Evolutionary conservation across 1,139 yeast genomes (phyloP).

Genomic region (Hansenula anomala): DNA sequence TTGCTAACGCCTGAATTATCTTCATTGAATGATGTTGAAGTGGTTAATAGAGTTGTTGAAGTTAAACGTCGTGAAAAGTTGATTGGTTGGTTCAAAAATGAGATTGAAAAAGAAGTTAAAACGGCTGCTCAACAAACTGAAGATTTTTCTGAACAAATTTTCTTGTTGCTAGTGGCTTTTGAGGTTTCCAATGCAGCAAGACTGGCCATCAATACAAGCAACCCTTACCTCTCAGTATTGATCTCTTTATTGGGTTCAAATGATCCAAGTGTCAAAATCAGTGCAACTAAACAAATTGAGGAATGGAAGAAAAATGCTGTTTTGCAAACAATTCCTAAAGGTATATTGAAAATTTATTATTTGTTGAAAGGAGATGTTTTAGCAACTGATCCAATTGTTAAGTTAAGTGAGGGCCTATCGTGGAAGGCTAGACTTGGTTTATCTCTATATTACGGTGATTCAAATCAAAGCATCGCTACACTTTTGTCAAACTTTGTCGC

Average conservation of each 20-base stretch:
- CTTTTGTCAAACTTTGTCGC: constrained; percentile 29
- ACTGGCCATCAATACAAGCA: constrained; percentile 51
- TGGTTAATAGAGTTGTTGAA: constrained; percentile 29
- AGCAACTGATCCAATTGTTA: constrained; percentile 23
- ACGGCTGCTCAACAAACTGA: constrained; percentile 19
- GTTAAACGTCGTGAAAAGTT: constrained; percentile 41
- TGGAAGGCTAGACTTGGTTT: constrained; percentile 67
- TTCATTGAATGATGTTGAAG: constrained; percentile 25
- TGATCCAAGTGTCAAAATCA: constrained; percentile 46
- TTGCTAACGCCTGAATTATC: constrained; percentile 16
- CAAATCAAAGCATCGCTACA: constrained; percentile 33
- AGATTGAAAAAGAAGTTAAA: constrained; percentile 44
- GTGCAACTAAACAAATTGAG: constrained; percentile 57
- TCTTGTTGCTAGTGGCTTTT: constrained; percentile 49
- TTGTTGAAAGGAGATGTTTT: constrained; percentile 56
- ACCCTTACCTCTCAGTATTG: constrained; percentile 64
- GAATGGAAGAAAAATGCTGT: constrained; percentile 55
- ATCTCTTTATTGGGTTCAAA: constrained; percentile 71
- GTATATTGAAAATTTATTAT: constrained; percentile 55
- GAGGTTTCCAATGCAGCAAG: constrained; percentile 59
- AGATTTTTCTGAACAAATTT: constrained; percentile 45
- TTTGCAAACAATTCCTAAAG: constrained; percentile 41
- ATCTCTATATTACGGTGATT: constrained; percentile 55
- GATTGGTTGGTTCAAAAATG: constrained; percentile 53
- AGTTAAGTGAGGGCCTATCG: constrained; percentile 43